Conservation (phyloP, 768 basidiomycete species). For the Boletus sp. region DNA sequence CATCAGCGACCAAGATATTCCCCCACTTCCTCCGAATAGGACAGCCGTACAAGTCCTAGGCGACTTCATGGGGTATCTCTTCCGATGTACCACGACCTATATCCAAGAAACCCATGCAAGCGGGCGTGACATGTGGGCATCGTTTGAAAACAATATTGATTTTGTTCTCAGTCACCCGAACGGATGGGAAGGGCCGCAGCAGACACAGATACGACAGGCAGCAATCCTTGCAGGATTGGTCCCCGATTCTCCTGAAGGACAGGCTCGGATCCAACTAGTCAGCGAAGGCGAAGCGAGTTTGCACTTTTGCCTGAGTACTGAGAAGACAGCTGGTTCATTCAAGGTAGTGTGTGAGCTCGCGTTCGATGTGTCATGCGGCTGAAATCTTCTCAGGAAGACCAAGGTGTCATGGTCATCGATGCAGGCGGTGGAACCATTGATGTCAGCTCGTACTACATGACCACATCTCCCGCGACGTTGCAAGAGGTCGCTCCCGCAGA, state of each 20-base stretch:
- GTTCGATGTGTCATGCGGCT: background rate
- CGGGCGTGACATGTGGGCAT: slow-evolving; percentile 40
- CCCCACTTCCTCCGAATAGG: slow-evolving; percentile 42
- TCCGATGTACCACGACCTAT: slow-evolving; percentile 39
- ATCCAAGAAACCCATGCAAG: slow-evolving; percentile 45
- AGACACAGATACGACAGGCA: slow-evolving; percentile 42
- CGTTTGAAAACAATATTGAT: slow-evolving; percentile 39
- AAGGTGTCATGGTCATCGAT: slow-evolving; percentile 54
- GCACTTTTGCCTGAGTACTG: slow-evolving; percentile 44
- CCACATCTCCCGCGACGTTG: slow-evolving; percentile 31
- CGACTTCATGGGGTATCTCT: slow-evolving; percentile 49
- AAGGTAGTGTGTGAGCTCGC: slow-evolving; percentile 11
- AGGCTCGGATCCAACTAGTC: slow-evolving; percentile 41
- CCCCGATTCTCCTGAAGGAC: slow-evolving; percentile 34
- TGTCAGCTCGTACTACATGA: slow-evolving; percentile 50
- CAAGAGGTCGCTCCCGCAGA: slow-evolving; percentile 48
- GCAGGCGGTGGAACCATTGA: slow-evolving; percentile 64
- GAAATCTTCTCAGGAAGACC: slow-evolving; percentile 33
- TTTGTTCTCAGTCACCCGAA: slow-evolving; percentile 49
- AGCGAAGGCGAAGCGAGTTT: slow-evolving; percentile 54
- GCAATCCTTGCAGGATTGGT: slow-evolving; percentile 41
- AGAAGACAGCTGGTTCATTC: slow-evolving; percentile 29
- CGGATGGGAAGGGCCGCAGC: slow-evolving; percentile 46
- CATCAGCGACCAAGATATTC: slow-evolving; percentile 34
- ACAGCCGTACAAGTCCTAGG: slow-evolving; percentile 42